Conservation (phyloP, 2,329 filamentous ascomycete genomes). For the Cyclaneusma minus region DNA sequence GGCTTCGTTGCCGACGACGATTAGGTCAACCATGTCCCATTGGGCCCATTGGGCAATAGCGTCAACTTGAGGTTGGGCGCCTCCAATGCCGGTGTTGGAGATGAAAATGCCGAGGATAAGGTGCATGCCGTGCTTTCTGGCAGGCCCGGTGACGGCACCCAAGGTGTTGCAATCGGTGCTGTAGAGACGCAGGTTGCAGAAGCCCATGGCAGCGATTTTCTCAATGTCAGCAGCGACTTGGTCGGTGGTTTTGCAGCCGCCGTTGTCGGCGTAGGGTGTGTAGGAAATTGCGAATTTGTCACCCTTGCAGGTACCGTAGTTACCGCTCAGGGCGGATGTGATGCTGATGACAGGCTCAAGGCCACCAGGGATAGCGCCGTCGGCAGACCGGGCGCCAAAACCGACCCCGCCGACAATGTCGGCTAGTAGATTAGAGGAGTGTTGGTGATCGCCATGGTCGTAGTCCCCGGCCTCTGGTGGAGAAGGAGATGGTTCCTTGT, state of each 20-base stretch:
- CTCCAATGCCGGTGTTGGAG: slow-evolving; percentile 40
- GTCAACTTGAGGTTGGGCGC: slow-evolving; percentile 51
- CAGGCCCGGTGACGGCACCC: slow-evolving; percentile 56
- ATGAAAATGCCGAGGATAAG: slow-evolving; percentile 85
- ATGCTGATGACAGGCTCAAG: slow-evolving; percentile 11
- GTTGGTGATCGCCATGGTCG: not conserved
- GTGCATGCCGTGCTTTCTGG: slow-evolving; percentile 49
- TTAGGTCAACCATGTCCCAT: slow-evolving; percentile 62
- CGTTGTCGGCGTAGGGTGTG: slow-evolving; percentile 50
- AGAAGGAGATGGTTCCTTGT: slow-evolving; percentile 3
- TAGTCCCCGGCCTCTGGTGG: slow-evolving; percentile 1
- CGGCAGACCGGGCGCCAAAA: no score
- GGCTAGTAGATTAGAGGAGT: no score
- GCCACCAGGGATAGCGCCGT: no score
- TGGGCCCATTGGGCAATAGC: slow-evolving; percentile 57
- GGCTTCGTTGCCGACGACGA: slow-evolving; percentile 85
- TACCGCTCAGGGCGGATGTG: no score
- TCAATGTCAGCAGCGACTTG: slow-evolving; percentile 45
- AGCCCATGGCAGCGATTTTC: slow-evolving; percentile 47
- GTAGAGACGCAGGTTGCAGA: slow-evolving; percentile 67
- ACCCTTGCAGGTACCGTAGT: slow-evolving; percentile 8
- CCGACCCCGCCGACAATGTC: no score
- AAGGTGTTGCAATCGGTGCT: slow-evolving; percentile 81
- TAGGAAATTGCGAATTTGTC: slow-evolving; percentile 60
- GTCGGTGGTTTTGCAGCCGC: slow-evolving; percentile 47